Evolutionary conservation across 768 basidiomycete species (phyloP), one percentile per base, ranked within the genome.

Genomic region (Lyophyllum atratum): DNA sequence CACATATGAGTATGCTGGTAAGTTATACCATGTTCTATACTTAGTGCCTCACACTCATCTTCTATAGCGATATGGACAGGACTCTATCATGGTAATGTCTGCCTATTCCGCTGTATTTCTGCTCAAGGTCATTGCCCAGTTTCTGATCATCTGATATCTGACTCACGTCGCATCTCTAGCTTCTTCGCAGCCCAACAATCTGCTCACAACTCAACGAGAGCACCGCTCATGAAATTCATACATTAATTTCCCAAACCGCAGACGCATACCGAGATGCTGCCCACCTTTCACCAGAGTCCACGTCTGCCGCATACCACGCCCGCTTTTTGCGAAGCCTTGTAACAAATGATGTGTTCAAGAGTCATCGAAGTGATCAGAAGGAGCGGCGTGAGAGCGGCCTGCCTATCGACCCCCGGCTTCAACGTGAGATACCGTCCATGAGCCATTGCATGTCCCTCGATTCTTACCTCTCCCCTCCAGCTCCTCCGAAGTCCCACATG

Each of bases 51-150:
- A 33, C 39, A 39, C 37, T 42, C 52, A 39, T 48, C 37, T 8
- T 39, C 60, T 64, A 56, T 43, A 93, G 91, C 86, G 87, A 44
- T 94, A 93, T 63, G 83, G 88, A 8, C 92, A 93, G 74, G 92
- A 93, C 68, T 87, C 89, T 4, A 84, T 92, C 58, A 86, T 88
- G 8, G 83, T 89, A 45, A 93, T 93, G 92, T 89, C 89, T 19
- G 92, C 90, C 24, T 93, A 93, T 65, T 85, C 89, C 46, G 91
- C 92, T 19, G 85, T 93, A 34, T 88, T 92, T 67, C 73, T 94
- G 60, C 75, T 93, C 61, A 87, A 81, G 79, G 92, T 89, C 67
- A 51, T 71, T 62, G 12, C 12, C 54, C 34, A 21, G 29, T 29
- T 39, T n/a, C 44, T 51, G 49, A 21, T 17, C 59, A 56, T 29